These are phyloP conservation scores for Aspergillus affinis DNA, from an alignment of 495 filamentous ascomycete species.

Conservation along the genomic window DNA sequence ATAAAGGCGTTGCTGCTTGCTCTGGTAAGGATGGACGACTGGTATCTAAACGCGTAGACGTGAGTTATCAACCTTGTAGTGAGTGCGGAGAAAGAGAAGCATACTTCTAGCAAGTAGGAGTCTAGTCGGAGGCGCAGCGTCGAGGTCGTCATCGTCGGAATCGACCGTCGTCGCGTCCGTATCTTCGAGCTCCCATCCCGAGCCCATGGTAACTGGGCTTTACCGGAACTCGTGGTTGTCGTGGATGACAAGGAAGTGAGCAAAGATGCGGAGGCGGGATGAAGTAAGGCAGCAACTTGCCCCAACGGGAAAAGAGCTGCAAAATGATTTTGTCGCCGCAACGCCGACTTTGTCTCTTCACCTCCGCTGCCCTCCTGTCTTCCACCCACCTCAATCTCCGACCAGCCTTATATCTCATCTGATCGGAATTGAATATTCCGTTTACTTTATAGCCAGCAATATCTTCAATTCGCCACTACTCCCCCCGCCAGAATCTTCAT, in stretches of 20 bases:
- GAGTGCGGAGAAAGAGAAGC: conserved; percentile 9
- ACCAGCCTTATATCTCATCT: neutral
- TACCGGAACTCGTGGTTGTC: neutral
- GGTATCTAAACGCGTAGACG: neutral
- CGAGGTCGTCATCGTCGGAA: conserved; percentile 44
- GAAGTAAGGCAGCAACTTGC: conserved; percentile 8
- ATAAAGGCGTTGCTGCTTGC: conserved; percentile 2
- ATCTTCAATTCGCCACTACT: too few species aligned
- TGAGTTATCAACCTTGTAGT: conserved; percentile 6
- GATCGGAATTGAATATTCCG: neutral
- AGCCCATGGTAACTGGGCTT: conserved; percentile 17
- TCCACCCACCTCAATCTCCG: neutral
- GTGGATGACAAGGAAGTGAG: conserved; percentile 7
- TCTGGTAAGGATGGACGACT: neutral
- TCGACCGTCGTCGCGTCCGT: conserved; percentile 30
- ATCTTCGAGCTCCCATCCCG: conserved; percentile 18
- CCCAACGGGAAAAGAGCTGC: conserved; percentile 23
- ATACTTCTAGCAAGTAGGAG: conserved; percentile 14
- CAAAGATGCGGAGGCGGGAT: conserved; percentile 12
- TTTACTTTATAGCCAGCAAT: too few species aligned
- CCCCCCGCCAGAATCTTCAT: neutral
- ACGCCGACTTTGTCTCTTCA: conserved; percentile 1
- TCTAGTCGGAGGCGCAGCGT: conserved; percentile 26
- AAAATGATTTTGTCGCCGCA: conserved; percentile 18
- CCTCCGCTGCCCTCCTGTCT: neutral